Percentiles rank a stretch among this genome's conserved stretches.
Conservation (phyloP, 2,329 filamentous ascomycete genomes). For the Neonectria punicea region DNA sequence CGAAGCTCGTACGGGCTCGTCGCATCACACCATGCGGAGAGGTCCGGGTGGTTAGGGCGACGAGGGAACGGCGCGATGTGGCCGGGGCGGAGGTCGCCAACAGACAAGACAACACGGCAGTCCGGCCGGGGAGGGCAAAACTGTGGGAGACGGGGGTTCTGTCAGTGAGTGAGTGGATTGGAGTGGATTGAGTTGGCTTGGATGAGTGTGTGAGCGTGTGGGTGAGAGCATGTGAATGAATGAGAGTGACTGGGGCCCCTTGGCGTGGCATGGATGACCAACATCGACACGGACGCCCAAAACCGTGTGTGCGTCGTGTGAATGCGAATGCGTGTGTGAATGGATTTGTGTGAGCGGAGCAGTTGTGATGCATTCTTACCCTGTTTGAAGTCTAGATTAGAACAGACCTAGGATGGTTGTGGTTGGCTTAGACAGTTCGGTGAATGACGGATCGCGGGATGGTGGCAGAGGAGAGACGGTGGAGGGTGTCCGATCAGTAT, state of each 20-base stretch:
- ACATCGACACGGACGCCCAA: not conserved
- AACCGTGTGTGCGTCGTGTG: not conserved
- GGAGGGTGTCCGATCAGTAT: constrained; percentile 18
- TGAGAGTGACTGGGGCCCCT: not conserved
- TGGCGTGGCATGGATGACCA: not conserved
- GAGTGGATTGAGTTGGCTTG: not conserved
- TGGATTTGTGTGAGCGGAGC: constrained; percentile 7
- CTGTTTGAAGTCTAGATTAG: constrained; percentile 7
- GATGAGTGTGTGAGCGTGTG: not conserved
- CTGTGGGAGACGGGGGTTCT: not conserved
- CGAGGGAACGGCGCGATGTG: constrained; percentile 19
- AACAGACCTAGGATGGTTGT: constrained; percentile 7
- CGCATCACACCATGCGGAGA: constrained; percentile 40
- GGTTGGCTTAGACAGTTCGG: constrained; percentile 2
- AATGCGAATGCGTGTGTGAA: constrained; percentile 4
- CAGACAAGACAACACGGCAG: constrained; percentile 2
- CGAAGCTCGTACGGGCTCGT: not conserved
- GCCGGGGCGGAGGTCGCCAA: constrained; percentile 7
- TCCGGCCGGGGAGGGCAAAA: constrained; percentile 4
- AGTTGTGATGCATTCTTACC: constrained; percentile 7
- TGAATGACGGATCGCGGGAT: constrained; percentile 4
- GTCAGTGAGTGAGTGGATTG: constrained; percentile 2
- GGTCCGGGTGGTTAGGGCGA: constrained; percentile 25
- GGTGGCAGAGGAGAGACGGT: constrained; percentile 4
- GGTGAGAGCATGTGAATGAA: constrained; percentile 11